Percentiles rank a stretch among this genome's conserved stretches.
These are phyloP conservation scores for Phaffia tasmanica DNA, from an alignment of 768 basidiomycete genomes.

Conservation along the genomic window DNA sequence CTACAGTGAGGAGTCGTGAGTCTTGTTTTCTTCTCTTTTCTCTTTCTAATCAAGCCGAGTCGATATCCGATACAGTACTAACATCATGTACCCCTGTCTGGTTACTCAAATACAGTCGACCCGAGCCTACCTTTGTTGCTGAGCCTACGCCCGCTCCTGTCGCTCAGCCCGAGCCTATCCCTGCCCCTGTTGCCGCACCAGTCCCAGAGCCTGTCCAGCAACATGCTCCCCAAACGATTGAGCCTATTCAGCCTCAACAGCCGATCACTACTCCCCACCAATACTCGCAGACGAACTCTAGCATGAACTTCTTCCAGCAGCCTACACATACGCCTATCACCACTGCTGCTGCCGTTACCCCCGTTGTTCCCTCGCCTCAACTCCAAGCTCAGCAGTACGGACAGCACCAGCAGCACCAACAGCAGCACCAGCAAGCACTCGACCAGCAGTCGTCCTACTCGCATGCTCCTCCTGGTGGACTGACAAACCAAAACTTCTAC, in stretches of 20 bases:
- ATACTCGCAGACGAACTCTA: constrained; percentile 8
- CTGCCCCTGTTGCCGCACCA: constrained; percentile 27
- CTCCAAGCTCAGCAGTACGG: constrained; percentile 27
- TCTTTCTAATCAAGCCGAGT: not conserved
- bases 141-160: constrained; percentile 14
- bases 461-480: constrained; percentile 25
- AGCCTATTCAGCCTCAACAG: constrained; percentile 24
- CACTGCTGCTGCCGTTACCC: too few relatives aligned
- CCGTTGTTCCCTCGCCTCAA: not conserved
- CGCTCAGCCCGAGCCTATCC: constrained; percentile 27
- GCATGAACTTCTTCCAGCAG: constrained; percentile 12
- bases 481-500: constrained; percentile 24
- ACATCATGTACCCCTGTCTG: constrained; percentile 21
- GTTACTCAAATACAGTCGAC: constrained; percentile 29
- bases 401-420: constrained; percentile 26
- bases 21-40: not conserved
- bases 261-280: constrained; percentile 9
- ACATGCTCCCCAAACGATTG: constrained; percentile 22
- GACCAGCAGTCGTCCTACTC: constrained; percentile 33
- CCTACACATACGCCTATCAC: constrained; percentile 2
- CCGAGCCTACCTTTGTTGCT: not conserved
- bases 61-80: constrained; percentile 13
- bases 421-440: constrained; percentile 27
- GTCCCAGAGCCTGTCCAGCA: constrained; percentile 20
- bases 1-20: constrained; percentile 22